phyloP scores from a whole-genome alignment of 164 flowering plant species.

The Vitis riparia region DNA sequence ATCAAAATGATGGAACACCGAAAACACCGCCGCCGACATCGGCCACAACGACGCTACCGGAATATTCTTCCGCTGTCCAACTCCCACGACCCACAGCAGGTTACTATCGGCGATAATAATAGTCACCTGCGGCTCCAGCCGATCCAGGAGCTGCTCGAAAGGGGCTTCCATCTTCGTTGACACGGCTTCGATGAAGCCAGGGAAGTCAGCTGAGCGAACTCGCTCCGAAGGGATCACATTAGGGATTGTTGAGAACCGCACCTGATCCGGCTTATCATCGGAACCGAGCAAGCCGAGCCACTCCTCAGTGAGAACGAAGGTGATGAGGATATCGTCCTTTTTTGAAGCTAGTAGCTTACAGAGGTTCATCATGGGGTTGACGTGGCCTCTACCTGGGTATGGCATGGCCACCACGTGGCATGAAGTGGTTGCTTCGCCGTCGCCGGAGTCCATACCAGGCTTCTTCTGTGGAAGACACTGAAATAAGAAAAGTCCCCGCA shows the following conservation, averaged over 20 bases:
- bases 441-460: too few species aligned
- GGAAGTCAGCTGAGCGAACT: slow-evolving; percentile 41
- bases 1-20: slow-evolving; percentile 10
- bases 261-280: slow-evolving; percentile 26
- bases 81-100: slow-evolving; percentile 41
- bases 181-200: slow-evolving; percentile 56
- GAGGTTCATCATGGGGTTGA: slow-evolving; percentile 65
- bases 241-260: slow-evolving; percentile 57
- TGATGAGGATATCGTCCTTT: slow-evolving; percentile 23
- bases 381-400: slow-evolving; percentile 65
- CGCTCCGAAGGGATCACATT: slow-evolving; percentile 76
- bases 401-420: slow-evolving; percentile 51
- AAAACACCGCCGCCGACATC: slow-evolving; percentile 13
- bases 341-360: slow-evolving; percentile 40
- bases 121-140: slow-evolving; percentile 30
- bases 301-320: slow-evolving; percentile 79
- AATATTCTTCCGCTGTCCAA: slow-evolving; percentile 33
- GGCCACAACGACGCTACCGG: slow-evolving; percentile 26
- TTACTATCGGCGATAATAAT: slow-evolving; percentile 46
- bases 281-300: slow-evolving; percentile 63
- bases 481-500: too few species aligned
- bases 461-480: too few species aligned
- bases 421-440: too few species aligned
- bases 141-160: slow-evolving; percentile 52
- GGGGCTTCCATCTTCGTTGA: slow-evolving; percentile 55